Evolutionary conservation across 2,329 filamentous ascomycete genomes (phyloP).

Genomic region (Sporothrix dimorphospora): DNA sequence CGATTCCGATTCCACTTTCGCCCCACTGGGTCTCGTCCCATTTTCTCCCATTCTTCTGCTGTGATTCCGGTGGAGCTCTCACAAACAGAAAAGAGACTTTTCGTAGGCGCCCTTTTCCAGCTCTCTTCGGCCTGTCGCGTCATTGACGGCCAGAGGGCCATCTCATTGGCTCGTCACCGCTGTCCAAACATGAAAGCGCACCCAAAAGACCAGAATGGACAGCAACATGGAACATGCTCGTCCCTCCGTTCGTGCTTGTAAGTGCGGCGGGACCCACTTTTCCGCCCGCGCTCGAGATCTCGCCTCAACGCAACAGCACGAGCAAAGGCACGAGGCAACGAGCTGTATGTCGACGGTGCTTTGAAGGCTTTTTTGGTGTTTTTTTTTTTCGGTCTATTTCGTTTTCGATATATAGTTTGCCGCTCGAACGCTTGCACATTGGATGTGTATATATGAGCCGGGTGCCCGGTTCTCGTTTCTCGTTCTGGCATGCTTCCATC

Average conservation of each 20-base stretch:
- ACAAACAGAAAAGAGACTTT: not conserved
- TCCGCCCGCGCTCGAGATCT: not conserved
- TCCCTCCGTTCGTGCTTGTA: not conserved
- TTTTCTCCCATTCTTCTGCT: not conserved
- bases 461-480: too few relatives aligned
- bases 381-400: not conserved
- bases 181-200: not conserved
- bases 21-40: too few relatives aligned
- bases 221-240: too few relatives aligned
- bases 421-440: not conserved
- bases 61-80: not conserved
- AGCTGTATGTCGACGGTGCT: not conserved
- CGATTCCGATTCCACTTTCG: constrained; percentile 23
- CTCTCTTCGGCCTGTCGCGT: constrained; percentile 7
- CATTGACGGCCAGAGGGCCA: not conserved
- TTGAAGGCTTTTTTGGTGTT: not conserved
- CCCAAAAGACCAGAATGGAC: too few relatives aligned
- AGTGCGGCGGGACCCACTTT: not conserved
- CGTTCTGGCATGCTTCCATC: too few relatives aligned
- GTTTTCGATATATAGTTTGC: not conserved
- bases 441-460: constrained; percentile 13
- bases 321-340: constrained; percentile 8
- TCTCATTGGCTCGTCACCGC: constrained; percentile 6
- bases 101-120: not conserved
- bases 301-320: constrained; percentile 17